Evolutionary conservation across 208 protist genomes (phyloP), one percentile per base, ranked within the genome.

Genomic region (Crithidia bombi): DNA sequence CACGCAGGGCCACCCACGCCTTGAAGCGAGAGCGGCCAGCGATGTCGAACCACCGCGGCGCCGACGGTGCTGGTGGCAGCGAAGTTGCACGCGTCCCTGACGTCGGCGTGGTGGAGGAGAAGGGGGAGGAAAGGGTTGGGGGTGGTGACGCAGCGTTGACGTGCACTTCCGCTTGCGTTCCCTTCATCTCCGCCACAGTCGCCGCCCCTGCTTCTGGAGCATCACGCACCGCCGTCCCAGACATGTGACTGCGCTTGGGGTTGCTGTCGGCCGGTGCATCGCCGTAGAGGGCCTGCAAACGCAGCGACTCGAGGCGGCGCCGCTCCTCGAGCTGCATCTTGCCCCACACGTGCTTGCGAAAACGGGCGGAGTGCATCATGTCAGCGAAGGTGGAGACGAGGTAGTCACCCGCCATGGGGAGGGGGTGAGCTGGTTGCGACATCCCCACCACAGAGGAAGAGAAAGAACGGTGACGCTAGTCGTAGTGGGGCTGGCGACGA

Each of bases 241-340:
- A n/a, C n/a, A n/a, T n/a, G 51, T 28, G 30, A 28, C 28, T 43
- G 26, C 47, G n/a, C 35, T 47, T 19, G 41, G 19, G 44, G 51
- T 33, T 36, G 56, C 12, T 21, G 52, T 38, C 10, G 33, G 49
- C 49, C 17, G 85, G 89, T 12, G 89, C 89, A 51, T 94, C 86
- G 9, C 89, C 89, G 64, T 86, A 85, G 36, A 91, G 69, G 10
- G 84, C 86, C 38, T 94, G 89, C 67, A 81, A 61, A 5, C 84
- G 82, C 50, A 94, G 74, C 30, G 89, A 84, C 54, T 85, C 82
- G 7, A 94, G 78, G 12, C 82, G 83, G 26, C 54, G 65, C n/a
- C 86, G 75, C 61, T 80, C 73, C 5, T 46, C 69, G 10, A 78
- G 62, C 21, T 56, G 28, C 79, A 93, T 79, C 51, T 82, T 61